These are phyloP conservation scores for Ruellia speciosa DNA, from an alignment of 305 asterid genomes.

Conservation along the genomic window DNA sequence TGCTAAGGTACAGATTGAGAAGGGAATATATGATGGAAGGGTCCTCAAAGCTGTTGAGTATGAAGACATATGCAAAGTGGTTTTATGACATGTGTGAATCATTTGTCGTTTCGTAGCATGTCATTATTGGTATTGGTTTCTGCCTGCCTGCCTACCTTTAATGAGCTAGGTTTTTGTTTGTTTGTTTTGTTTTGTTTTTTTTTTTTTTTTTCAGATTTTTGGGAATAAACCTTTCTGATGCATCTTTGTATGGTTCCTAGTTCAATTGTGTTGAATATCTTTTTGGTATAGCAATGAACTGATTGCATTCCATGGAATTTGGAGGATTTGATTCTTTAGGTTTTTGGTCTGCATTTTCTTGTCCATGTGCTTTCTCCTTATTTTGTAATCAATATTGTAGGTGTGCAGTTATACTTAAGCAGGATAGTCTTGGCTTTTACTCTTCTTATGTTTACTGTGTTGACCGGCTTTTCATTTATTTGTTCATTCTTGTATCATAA, in stretches of 20 bases:
- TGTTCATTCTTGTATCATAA: too few relatives aligned
- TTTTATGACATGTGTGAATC: constrained; percentile 24
- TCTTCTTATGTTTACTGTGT: too few relatives aligned
- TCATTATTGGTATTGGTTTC: not conserved
- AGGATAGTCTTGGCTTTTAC: too few relatives aligned
- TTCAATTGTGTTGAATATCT: constrained; percentile 2
- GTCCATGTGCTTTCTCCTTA: too few relatives aligned
- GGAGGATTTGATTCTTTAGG: not conserved
- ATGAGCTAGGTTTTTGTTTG: too few relatives aligned
- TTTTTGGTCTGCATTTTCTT: not conserved
- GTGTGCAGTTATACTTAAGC: too few relatives aligned
- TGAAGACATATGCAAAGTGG: constrained; percentile 78
- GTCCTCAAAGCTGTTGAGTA: constrained; percentile 71
- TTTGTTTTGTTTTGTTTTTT: too few relatives aligned
- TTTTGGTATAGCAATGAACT: constrained; percentile 18
- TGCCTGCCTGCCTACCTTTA: not conserved
- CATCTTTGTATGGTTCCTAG: constrained; percentile 9
- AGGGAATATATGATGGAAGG: constrained; percentile 80
- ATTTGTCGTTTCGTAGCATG: constrained; percentile 1
- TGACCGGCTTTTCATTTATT: too few relatives aligned
- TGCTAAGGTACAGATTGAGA: constrained; percentile 79
- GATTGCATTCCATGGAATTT: constrained; percentile 1
- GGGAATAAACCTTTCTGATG: constrained; percentile 5
- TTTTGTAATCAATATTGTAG: too few relatives aligned
- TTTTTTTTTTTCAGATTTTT: not conserved